A percentile compares a stretch with the other conserved stretches of the same genome.
Evolutionary conservation across 176 grass and related monocot genomes (phyloP).

Genomic region (Phyllostachys edulis): DNA sequence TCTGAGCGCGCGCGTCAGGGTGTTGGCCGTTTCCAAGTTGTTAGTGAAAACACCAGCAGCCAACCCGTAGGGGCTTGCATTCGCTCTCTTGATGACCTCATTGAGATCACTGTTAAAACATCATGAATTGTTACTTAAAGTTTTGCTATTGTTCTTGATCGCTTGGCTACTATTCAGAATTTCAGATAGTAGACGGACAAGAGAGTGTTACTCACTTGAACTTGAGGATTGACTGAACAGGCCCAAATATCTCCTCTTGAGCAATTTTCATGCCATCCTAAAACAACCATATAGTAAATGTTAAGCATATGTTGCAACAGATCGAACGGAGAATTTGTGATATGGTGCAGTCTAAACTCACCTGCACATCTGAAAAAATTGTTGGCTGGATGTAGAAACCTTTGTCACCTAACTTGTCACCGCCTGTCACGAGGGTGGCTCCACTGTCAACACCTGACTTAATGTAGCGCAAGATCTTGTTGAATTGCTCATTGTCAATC

Average conservation of each 20-base stretch:
- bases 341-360: constrained; percentile 17
- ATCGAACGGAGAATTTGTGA: background rate
- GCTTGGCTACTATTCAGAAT: background rate
- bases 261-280: constrained; percentile 76
- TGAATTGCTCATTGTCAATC: constrained; percentile 90
- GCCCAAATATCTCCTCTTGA: constrained; percentile 67
- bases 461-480: constrained; percentile 78
- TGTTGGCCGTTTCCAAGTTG: constrained; percentile 84
- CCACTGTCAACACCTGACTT: constrained; percentile 59
- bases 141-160: background rate
- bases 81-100: constrained; percentile 67
- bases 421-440: constrained; percentile 72
- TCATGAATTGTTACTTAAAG: background rate
- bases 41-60: constrained; percentile 92
- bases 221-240: constrained; percentile 70
- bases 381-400: constrained; percentile 97
- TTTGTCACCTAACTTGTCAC: constrained; percentile 68
- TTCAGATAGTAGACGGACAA: background rate
- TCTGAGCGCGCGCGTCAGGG: constrained; percentile 54
- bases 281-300: background rate
- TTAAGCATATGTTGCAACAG: background rate
- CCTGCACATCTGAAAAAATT: constrained; percentile 86
- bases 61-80: constrained; percentile 59
- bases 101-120: constrained; percentile 35
- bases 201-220: constrained; percentile 50